phyloP scores from a whole-genome alignment of 805 yeast genomes.

The Pichia eremophila region DNA sequence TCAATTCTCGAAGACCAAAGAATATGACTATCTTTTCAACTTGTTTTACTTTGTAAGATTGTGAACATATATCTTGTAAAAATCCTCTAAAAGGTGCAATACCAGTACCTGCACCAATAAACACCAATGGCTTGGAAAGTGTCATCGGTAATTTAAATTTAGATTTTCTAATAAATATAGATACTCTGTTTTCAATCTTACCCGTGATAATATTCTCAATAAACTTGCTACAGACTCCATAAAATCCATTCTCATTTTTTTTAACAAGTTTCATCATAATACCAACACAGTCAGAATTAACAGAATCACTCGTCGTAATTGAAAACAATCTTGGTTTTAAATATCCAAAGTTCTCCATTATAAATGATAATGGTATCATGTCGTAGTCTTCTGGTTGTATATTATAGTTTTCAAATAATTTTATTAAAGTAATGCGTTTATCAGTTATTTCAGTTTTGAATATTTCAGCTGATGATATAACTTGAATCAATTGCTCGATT shows the following conservation, averaged over 20 bases:
- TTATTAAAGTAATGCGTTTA: conserved; percentile 55
- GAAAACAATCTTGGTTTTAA: conserved; percentile 89
- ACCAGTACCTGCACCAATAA: conserved; percentile 96
- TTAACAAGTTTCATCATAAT: conserved; percentile 82
- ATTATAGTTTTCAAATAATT: conserved; percentile 52
- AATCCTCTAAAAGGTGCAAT: conserved; percentile 95
- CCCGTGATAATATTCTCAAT: conserved; percentile 53
- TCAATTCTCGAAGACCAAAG: conserved; percentile 41
- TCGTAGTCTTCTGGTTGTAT: conserved; percentile 48
- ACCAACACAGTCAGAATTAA: conserved; percentile 53
- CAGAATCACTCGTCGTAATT: conserved; percentile 68
- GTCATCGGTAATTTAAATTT: conserved; percentile 84
- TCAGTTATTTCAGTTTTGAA: conserved; percentile 54
- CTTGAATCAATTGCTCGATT: neutral
- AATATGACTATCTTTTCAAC: conserved; percentile 65
- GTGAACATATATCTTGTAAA: conserved; percentile 51
- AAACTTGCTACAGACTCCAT: conserved; percentile 83
- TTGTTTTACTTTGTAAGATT: conserved; percentile 7
- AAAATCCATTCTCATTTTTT: conserved; percentile 28
- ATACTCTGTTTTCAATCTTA: conserved; percentile 45
- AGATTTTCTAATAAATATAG: conserved; percentile 82
- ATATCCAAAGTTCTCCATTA: conserved; percentile 68
- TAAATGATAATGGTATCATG: conserved; percentile 67
- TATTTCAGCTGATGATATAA: conserved; percentile 26
- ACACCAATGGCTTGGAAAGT: conserved; percentile 66